Evolutionary conservation across 2,329 filamentous ascomycete genomes (phyloP).

Genomic region (Epicoccum nigrum): DNA sequence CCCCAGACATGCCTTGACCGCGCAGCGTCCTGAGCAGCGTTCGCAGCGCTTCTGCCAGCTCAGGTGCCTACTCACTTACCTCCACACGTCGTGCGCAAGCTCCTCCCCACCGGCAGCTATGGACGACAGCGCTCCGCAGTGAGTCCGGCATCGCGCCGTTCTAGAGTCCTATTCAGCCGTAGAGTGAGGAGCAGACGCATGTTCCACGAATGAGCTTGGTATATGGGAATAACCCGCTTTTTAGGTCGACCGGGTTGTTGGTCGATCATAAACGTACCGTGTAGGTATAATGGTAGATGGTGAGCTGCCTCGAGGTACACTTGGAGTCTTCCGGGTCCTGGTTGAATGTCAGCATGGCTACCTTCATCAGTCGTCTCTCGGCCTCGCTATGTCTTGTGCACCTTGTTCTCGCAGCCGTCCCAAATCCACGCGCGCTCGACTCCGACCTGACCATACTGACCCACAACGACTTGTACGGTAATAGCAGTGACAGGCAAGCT

Average conservation of each 20-base stretch:
- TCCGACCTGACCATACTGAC: conserved; percentile 40
- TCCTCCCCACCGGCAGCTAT: conserved; percentile 2
- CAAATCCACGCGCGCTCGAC: conserved; percentile 31
- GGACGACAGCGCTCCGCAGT: conserved; percentile 4
- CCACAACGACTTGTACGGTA: conserved; percentile 37
- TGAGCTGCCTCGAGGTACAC: background rate
- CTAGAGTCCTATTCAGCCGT: background rate
- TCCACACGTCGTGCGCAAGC: conserved; percentile 1
- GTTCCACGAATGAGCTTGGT: conserved; percentile 14
- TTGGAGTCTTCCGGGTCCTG: background rate
- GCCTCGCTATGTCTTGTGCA: conserved; percentile 14
- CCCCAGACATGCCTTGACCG: conserved; percentile 12
- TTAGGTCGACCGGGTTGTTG: background rate
- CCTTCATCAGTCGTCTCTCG: conserved; percentile 13
- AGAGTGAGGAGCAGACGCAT: background rate
- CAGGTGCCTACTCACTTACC: background rate
- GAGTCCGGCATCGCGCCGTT: conserved; percentile 1
- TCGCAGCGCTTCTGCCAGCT: conserved; percentile 2
- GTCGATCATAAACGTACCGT: background rate
- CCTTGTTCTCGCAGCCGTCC: conserved; percentile 17
- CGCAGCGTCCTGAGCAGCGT: conserved; percentile 18
- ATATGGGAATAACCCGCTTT: conserved; percentile 2
- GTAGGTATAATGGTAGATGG: background rate
- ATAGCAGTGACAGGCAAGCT: conserved; percentile 26
- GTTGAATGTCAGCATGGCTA: conserved; percentile 18